Evolutionary conservation across 139 green algal genomes (phyloP), one percentile per base, ranked within the genome.

Genomic region (Ulvella scutata): DNA sequence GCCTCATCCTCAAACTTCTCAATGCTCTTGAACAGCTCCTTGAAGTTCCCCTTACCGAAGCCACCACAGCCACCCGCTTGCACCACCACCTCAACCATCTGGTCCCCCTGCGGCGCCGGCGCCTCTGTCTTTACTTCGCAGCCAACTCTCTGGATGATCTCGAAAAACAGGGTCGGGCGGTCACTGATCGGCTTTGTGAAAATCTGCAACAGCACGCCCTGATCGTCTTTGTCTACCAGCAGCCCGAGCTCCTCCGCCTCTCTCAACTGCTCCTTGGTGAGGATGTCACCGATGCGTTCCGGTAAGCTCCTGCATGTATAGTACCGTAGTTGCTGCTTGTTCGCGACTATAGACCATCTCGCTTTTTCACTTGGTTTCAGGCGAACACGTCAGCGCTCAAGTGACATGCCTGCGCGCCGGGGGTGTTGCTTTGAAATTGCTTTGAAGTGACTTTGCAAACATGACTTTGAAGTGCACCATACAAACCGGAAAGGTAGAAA

Each of bases 41-140:
- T 79, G 80, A 97, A 97, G 82, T 98, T 98, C 61, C 94, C 95
- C 80, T 99, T 99, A 62, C 95, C 95, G 80, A 98, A 98, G 3
- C 95, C 95, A 21, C 95, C 95, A 81, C 95, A 99, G 3, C 94
- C 94, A 3, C 85, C 93, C 31, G 87, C 87, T 79, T 99, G 94
- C 62, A 90, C 78, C 37, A 81, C 72, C 34, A 84, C 44, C 20
- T 61, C n/a, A 17, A 79, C 62, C 39, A 29, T 38, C 31, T 7
- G 43, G 38, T 43, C 20, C 31, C 61, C 61, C 31, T 39, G 51
- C 31, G 39, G 4, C 38, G 39, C 13, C 37, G 23, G 33, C 62
- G 82, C 34, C 6, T 17, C 4, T 61, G 80, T 73, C 23, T 83
- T 67, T 3, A 60, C 43, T 80, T 87, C 84, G 86, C 92, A 98